Evolutionary conservation across 2,329 filamentous ascomycete genomes (phyloP).

Genomic region (Botrytis porri): DNA sequence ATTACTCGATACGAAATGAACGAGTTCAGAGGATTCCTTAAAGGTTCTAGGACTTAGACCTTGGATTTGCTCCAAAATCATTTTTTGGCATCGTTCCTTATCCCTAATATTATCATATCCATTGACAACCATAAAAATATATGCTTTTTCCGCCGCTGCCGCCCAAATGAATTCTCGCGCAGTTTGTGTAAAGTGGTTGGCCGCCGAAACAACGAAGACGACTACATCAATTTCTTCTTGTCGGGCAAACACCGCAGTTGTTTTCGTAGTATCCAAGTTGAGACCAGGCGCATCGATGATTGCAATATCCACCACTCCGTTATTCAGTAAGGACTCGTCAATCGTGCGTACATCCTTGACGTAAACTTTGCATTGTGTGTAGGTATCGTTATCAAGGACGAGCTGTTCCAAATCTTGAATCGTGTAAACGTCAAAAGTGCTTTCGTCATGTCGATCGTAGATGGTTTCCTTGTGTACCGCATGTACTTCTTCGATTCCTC

Average conservation of each 20-base stretch:
- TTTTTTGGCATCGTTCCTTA: slow-evolving; percentile 85
- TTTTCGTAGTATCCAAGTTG: slow-evolving; percentile 95
- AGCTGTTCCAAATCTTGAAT: slow-evolving; percentile 80
- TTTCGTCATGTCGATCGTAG: slow-evolving; percentile 89
- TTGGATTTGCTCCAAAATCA: slow-evolving; percentile 86
- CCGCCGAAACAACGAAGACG: slow-evolving; percentile 95
- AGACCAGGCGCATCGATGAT: slow-evolving; percentile 94
- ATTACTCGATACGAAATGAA: slow-evolving; percentile 97
- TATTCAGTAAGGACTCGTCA: slow-evolving; percentile 92
- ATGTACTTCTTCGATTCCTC: slow-evolving; percentile 89
- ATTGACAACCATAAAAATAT: slow-evolving; percentile 98
- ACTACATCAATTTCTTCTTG: slow-evolving; percentile 99
- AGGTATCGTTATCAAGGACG: slow-evolving; percentile 82
- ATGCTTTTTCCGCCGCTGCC: slow-evolving; percentile 93
- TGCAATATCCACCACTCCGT: slow-evolving; percentile 96
- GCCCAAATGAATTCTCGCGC: slow-evolving; percentile 98
- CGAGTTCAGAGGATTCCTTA: slow-evolving; percentile 88
- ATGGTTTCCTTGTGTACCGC: slow-evolving; percentile 77
- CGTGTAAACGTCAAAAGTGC: slow-evolving; percentile 84
- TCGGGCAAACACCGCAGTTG: slow-evolving; percentile 91
- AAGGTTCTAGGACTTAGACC: slow-evolving; percentile 86
- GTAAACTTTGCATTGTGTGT: slow-evolving; percentile 95
- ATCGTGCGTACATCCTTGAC: slow-evolving; percentile 85
- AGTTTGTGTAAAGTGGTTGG: slow-evolving; percentile 95
- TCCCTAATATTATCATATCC: slow-evolving; percentile 93